A percentile compares a stretch with the other conserved stretches of the same genome.
Conservation (phyloP, 176 grass and related monocot genomes). For the Paspalum notatum region DNA sequence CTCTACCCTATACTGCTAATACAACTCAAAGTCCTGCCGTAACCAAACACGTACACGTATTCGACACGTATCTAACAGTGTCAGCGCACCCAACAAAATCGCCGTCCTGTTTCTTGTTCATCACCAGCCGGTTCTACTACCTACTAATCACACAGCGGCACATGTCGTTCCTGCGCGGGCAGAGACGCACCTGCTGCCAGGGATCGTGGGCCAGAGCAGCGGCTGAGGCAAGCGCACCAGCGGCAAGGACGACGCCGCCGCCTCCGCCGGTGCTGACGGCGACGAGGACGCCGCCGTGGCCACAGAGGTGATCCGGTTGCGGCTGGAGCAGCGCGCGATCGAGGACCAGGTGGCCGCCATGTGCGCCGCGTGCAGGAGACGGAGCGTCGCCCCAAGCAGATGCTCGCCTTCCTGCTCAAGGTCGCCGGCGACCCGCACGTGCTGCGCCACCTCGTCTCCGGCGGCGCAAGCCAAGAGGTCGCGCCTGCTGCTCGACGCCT, state of each 20-base stretch:
- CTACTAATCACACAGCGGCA: too few relatives aligned
- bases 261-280: neutral
- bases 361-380: slow-evolving; percentile 76
- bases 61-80: too few relatives aligned
- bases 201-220: slow-evolving; percentile 56
- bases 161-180: slow-evolving; percentile 61
- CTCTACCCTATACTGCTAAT: too few relatives aligned
- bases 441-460: slow-evolving; percentile 49
- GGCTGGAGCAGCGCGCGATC: slow-evolving; percentile 58
- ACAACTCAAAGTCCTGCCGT: too few relatives aligned
- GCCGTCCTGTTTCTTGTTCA: too few relatives aligned
- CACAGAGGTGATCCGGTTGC: slow-evolving; percentile 65
- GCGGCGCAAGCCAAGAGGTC: slow-evolving; percentile 29
- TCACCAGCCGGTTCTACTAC: too few relatives aligned
- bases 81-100: too few relatives aligned
- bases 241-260: slow-evolving; percentile 2
- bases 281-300: slow-evolving; percentile 52
- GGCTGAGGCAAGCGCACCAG: slow-evolving; percentile 5
- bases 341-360: slow-evolving; percentile 63
- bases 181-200: slow-evolving; percentile 66
- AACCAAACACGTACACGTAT: too few relatives aligned
- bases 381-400: slow-evolving; percentile 72
- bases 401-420: slow-evolving; percentile 84
- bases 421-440: slow-evolving; percentile 64
- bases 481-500: slow-evolving; percentile 43